Conservation (phyloP, 2,329 filamentous ascomycete genomes). For the Cordyceps javanica region DNA sequence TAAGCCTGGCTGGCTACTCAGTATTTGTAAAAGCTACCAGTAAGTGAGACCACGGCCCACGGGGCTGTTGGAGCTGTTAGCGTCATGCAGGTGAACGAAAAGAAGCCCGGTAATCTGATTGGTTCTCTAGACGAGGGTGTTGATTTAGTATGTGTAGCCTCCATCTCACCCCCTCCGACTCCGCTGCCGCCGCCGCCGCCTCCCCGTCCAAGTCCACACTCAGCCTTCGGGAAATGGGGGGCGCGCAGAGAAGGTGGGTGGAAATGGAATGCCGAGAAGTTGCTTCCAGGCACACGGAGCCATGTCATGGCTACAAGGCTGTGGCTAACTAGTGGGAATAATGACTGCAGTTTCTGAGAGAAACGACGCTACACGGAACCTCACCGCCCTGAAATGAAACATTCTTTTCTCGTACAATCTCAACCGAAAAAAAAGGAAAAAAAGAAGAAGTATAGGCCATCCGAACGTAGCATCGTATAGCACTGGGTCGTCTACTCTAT, state of each 20-base stretch:
- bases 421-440: background rate
- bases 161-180: background rate
- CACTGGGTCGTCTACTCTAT: background rate
- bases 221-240: background rate
- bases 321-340: too few species aligned
- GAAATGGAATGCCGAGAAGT: too few species aligned
- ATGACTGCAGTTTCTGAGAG: too few species aligned
- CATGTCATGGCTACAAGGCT: too few species aligned
- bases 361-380: background rate
- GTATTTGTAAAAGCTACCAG: background rate
- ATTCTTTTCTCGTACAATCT: too few species aligned
- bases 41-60: too few species aligned
- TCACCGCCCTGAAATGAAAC: background rate
- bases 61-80: background rate
- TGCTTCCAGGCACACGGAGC: too few species aligned
- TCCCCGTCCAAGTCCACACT: background rate
- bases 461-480: background rate
- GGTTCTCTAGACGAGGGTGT: constrained; percentile 1
- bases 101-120: background rate
- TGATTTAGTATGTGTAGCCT: background rate
- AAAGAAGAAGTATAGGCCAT: background rate
- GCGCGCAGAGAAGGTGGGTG: background rate
- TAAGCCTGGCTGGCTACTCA: background rate
- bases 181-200: too few species aligned
- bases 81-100: background rate